Conservation (phyloP, 2,329 filamentous ascomycete species). For the Clonostachys chloroleuca region DNA sequence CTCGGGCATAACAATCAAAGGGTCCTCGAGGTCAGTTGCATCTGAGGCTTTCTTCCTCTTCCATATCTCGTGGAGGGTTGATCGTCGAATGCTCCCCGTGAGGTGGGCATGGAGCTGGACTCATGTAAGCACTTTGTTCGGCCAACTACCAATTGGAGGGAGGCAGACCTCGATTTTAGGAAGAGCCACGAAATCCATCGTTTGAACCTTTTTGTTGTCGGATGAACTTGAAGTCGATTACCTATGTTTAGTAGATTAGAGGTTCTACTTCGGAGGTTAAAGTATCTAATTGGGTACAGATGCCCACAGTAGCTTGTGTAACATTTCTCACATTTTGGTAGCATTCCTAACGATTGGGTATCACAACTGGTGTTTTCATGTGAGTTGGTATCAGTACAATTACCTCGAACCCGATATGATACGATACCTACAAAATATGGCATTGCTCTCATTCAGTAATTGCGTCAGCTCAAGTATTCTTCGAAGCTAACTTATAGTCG, state of each 20-base stretch:
- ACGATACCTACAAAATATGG: no score
- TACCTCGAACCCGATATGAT: no score
- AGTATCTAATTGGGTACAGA: no score
- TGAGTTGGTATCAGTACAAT: no score
- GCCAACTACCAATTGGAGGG: not conserved
- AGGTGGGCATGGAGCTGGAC: constrained; percentile 75
- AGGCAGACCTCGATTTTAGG: constrained; percentile 49
- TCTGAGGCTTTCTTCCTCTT: constrained; percentile 47
- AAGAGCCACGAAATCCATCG: constrained; percentile 40
- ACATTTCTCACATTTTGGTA: not conserved
- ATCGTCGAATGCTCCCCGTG: constrained; percentile 70
- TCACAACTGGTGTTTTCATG: not conserved
- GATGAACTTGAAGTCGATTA: not conserved
- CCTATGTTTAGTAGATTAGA: not conserved
- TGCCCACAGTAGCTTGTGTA: no score
- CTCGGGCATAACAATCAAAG: constrained; percentile 61
- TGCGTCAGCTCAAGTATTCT: no score
- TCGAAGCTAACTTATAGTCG: no score
- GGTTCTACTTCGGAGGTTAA: no score
- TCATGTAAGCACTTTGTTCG: no score
- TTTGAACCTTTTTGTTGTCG: not conserved
- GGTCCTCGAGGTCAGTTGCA: constrained; percentile 58
- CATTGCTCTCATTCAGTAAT: no score
- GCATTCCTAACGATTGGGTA: not conserved
- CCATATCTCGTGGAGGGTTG: constrained; percentile 75